These are phyloP conservation scores for Coemansia aciculifera DNA, from an alignment of 192 early-diverging fungal genomes.

Conservation along the genomic window DNA sequence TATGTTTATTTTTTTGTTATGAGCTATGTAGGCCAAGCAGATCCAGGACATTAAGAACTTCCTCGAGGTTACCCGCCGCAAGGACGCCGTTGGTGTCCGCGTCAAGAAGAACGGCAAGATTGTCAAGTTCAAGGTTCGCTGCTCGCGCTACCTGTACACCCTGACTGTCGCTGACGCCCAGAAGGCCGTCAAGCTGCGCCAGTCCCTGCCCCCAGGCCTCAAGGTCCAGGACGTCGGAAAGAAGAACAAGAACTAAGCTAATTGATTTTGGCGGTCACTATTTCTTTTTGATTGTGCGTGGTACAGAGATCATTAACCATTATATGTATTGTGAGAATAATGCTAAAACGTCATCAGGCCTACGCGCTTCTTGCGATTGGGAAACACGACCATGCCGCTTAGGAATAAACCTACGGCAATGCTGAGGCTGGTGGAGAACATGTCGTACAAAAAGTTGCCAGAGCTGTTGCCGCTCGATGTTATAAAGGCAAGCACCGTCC, in stretches of 20 bases:
- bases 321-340: neutral
- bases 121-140: slow-evolving; percentile 99
- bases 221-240: slow-evolving; percentile 20
- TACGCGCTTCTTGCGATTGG: slow-evolving; percentile 56
- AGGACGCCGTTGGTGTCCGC: slow-evolving; percentile 91
- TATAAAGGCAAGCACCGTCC: slow-evolving; percentile 63
- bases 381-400: slow-evolving; percentile 64
- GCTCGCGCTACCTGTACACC: slow-evolving; percentile 98
- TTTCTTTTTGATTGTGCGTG: neutral
- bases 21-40: slow-evolving; percentile 83
- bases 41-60: slow-evolving; percentile 98
- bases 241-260: slow-evolving; percentile 27
- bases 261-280: neutral
- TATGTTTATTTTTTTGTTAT: neutral
- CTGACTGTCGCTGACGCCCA: slow-evolving; percentile 90
- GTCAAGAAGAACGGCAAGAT: slow-evolving; percentile 93
- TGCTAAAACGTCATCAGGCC: slow-evolving; percentile 54
- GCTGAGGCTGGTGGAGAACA: slow-evolving; percentile 66
- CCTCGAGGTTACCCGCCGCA: slow-evolving; percentile 91
- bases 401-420: slow-evolving; percentile 71
- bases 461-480: slow-evolving; percentile 56
- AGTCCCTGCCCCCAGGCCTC: slow-evolving; percentile 85
- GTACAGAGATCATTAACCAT: neutral
- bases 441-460: slow-evolving; percentile 57
- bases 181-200: slow-evolving; percentile 95